phyloP scores from a whole-genome alignment of 2,329 filamentous ascomycete species.

The Aspergillus sergii region DNA sequence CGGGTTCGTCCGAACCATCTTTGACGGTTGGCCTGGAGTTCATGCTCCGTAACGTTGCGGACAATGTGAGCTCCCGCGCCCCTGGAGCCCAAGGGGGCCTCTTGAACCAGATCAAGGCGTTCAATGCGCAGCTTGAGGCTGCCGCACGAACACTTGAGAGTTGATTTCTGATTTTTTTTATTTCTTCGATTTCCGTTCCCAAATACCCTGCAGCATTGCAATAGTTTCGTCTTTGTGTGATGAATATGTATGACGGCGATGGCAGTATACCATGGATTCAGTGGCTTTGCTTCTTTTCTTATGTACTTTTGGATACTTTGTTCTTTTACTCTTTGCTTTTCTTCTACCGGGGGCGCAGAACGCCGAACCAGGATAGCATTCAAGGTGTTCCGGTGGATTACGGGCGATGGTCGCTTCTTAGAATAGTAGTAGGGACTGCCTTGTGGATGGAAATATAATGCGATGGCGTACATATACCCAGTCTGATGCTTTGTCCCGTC shows the following conservation, averaged over 20 bases:
- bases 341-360: neutral
- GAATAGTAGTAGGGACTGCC: neutral
- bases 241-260: constrained; percentile 3
- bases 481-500: neutral
- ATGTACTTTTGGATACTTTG: neutral
- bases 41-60: constrained; percentile 44
- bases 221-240: neutral
- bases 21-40: constrained; percentile 44
- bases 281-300: neutral
- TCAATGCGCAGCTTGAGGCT: constrained; percentile 47
- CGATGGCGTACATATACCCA: neutral
- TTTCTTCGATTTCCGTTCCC: constrained; percentile 3
- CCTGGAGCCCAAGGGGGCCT: constrained; percentile 44
- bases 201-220: neutral
- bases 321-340: neutral
- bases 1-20: constrained; percentile 15
- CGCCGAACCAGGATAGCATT: neutral
- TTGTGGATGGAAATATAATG: neutral
- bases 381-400: neutral
- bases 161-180: constrained; percentile 14
- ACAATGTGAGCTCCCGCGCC: constrained; percentile 43
- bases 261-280: neutral
- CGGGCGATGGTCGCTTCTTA: neutral
- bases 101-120: constrained; percentile 42
- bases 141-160: constrained; percentile 32